These are phyloP conservation scores for Eucalyptus polyanthemos DNA, from an alignment of 345 rosid genomes.

Conservation along the genomic window DNA sequence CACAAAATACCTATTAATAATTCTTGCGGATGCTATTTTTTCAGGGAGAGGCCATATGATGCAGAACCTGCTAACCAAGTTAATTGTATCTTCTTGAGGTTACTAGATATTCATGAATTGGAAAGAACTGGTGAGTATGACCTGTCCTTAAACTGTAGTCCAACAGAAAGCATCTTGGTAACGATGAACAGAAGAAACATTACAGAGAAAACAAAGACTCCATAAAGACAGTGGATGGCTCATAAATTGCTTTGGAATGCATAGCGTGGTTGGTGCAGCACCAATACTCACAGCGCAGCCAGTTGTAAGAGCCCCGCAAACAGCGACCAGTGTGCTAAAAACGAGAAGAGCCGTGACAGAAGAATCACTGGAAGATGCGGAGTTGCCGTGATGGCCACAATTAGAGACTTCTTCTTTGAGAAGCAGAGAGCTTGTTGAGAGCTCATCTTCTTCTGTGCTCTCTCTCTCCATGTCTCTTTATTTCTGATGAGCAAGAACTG, in stretches of 20 bases:
- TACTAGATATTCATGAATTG: background rate
- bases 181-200: background rate
- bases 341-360: slow-evolving; percentile 12
- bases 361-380: background rate
- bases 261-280: background rate
- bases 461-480: background rate
- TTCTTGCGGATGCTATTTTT: background rate
- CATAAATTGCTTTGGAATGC: background rate
- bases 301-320: background rate
- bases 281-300: background rate
- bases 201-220: background rate
- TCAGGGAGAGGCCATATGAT: background rate
- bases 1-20: background rate
- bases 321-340: slow-evolving; percentile 36
- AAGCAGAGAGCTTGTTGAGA: background rate
- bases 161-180: background rate
- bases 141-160: background rate
- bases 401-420: background rate
- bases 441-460: background rate
- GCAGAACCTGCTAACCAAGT: background rate
- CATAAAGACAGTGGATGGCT: background rate
- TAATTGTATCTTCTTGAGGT: background rate
- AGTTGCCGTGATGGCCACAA: background rate
- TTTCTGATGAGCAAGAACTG: background rate
- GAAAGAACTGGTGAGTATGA: background rate